Evolutionary conservation across 495 filamentous ascomycete species (phyloP).

Genomic region (Stereocaulon alpinum): DNA sequence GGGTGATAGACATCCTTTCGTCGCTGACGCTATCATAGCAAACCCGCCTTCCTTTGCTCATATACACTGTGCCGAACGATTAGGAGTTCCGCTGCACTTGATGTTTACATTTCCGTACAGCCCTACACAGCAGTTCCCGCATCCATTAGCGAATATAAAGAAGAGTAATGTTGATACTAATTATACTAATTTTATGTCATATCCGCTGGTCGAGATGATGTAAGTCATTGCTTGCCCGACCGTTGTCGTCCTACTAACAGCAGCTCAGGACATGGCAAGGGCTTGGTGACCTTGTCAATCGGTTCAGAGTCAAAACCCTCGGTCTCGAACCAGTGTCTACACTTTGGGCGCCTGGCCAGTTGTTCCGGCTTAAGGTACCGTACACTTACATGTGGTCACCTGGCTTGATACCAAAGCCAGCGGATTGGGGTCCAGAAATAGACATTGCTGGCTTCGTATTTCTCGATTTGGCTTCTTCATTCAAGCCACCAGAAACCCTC

Average conservation of each 20-base stretch:
- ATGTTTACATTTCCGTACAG: constrained; percentile 63
- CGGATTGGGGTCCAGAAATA: constrained; percentile 53
- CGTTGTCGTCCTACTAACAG: not conserved
- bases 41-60: constrained; percentile 60
- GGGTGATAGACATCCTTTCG: constrained; percentile 41
- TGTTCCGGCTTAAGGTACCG: constrained; percentile 50
- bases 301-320: constrained; percentile 49
- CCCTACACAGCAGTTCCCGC: constrained; percentile 58
- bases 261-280: constrained; percentile 38
- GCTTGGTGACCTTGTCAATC: constrained; percentile 54
- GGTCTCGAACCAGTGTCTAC: constrained; percentile 52
- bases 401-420: constrained; percentile 51
- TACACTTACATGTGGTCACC: constrained; percentile 61
- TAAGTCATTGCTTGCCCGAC: constrained; percentile 1
- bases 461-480: constrained; percentile 50
- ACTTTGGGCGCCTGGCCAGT: constrained; percentile 54
- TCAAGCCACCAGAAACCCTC: constrained; percentile 44
- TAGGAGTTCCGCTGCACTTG: constrained; percentile 54
- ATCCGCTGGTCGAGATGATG: constrained; percentile 62
- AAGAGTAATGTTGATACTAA: constrained; percentile 47
- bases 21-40: constrained; percentile 65
- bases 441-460: constrained; percentile 57
- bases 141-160: constrained; percentile 61
- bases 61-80: constrained; percentile 53
- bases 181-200: constrained; percentile 64